Percentiles rank a stretch among this genome's conserved stretches.
Conservation (phyloP, 2,329 filamentous ascomycete genomes). For the Xylariales sp. region DNA sequence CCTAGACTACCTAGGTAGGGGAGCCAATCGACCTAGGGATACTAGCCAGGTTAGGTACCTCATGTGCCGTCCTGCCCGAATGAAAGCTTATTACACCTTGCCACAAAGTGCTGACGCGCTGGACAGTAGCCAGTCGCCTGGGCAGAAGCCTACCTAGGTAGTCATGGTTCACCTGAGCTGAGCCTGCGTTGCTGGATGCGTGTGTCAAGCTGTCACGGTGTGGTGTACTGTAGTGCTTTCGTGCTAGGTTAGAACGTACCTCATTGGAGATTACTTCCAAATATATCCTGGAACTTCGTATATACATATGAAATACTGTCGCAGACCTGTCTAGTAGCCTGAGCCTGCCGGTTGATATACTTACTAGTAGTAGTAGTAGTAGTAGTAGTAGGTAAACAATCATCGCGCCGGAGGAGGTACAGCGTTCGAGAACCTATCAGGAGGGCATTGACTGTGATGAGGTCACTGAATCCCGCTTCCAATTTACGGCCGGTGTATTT, state of each 20-base stretch:
- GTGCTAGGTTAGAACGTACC: not conserved
- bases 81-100: conserved; percentile 8
- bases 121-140: not conserved
- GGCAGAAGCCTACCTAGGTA: not conserved
- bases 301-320: not conserved
- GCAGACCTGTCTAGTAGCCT: not conserved
- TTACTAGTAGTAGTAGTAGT: not conserved
- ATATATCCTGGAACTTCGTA: conserved; percentile 30
- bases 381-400: not conserved
- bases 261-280: conserved; percentile 35
- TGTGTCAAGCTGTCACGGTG: conserved; percentile 1
- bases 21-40: conserved; percentile 23
- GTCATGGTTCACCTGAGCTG: conserved; percentile 15
- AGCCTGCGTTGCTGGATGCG: not conserved
- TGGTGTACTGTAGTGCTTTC: not conserved
- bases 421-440: not conserved
- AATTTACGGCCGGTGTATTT: not conserved
- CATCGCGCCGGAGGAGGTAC: not conserved
- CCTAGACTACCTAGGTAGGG: conserved; percentile 9
- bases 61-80: not conserved
- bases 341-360: not conserved
- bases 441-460: not conserved
- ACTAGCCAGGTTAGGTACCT: not conserved
- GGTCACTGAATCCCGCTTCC: not conserved
- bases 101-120: conserved; percentile 13